phyloP scores from a whole-genome alignment of 169 alveolate genomes.

The Perkinsus olseni region DNA sequence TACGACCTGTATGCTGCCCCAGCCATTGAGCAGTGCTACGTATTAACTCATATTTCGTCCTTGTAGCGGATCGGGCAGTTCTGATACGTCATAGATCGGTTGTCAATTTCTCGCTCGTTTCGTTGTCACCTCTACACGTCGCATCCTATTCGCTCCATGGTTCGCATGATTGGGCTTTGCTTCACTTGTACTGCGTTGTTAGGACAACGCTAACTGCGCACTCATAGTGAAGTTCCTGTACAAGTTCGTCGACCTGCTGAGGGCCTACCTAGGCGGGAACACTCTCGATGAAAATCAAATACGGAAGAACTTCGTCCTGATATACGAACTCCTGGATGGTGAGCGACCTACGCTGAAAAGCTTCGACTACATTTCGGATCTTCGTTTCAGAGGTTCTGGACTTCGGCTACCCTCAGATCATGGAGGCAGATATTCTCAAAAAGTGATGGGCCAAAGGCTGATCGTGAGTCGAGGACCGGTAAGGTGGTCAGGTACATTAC shows the following conservation, averaged over 20 bases:
- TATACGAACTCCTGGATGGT: conserved; percentile 70
- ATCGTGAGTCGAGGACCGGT: not conserved
- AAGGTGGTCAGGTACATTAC: conserved; percentile 39
- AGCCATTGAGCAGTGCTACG: too few relatives aligned
- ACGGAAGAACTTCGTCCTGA: conserved; percentile 62
- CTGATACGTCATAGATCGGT: too few relatives aligned
- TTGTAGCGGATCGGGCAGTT: too few relatives aligned
- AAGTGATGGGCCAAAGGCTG: not conserved
- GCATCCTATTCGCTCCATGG: too few relatives aligned
- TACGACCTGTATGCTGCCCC: too few relatives aligned
- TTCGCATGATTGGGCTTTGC: too few relatives aligned
- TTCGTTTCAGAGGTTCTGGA: conserved; percentile 56
- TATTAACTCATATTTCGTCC: too few relatives aligned
- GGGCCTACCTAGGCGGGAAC: conserved; percentile 59
- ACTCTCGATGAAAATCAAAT: conserved; percentile 53
- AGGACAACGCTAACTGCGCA: not conserved
- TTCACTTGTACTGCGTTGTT: not conserved
- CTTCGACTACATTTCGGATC: too few relatives aligned
- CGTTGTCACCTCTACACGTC: too few relatives aligned
- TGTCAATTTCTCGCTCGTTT: too few relatives aligned
- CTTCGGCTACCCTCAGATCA: conserved; percentile 78
- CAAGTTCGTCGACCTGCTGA: conserved; percentile 48
- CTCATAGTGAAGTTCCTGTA: conserved; percentile 40
- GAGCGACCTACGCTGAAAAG: too few relatives aligned
- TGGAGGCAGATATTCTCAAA: conserved; percentile 74